Percentiles rank a stretch among this genome's conserved stretches.
Conservation (phyloP, 805 yeast genomes). For the Jamesozyma gamospora region DNA sequence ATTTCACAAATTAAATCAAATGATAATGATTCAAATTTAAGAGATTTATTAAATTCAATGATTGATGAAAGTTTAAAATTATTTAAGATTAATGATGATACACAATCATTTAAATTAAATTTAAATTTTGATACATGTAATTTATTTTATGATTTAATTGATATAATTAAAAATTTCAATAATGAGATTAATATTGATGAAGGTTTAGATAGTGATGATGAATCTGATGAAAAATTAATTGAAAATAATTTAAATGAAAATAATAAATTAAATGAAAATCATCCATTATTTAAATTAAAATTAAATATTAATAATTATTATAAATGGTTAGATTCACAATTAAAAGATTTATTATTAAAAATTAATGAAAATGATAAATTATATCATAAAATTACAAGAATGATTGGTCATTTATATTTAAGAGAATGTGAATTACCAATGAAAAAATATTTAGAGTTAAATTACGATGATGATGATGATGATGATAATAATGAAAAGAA, state of each 20-base stretch:
- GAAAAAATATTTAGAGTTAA: constrained; percentile 42
- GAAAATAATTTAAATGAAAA: no score
- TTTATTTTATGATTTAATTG: constrained; percentile 57
- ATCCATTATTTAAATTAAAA: constrained; percentile 44
- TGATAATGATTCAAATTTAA: constrained; percentile 22
- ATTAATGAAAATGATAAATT: constrained; percentile 16
- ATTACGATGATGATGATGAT: constrained; percentile 42
- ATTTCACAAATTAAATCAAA: constrained; percentile 42
- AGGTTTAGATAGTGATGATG: constrained; percentile 50
- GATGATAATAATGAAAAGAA: constrained; percentile 26
- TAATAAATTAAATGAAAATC: constrained; percentile 35
- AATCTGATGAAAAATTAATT: constrained; percentile 24
- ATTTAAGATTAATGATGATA: constrained; percentile 37
- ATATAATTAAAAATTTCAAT: constrained; percentile 59
- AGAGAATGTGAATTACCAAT: constrained; percentile 58
- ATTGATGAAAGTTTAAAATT: constrained; percentile 38
- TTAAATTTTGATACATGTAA: constrained; percentile 45
- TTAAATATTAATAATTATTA: constrained; percentile 35
- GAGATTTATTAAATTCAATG: constrained; percentile 30
- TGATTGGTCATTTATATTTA: constrained; percentile 53
- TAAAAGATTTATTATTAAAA: constrained; percentile 14
- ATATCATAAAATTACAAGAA: constrained; percentile 35
- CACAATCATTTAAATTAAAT: no score
- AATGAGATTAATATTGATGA: constrained; percentile 41
- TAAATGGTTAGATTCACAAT: constrained; percentile 36